A percentile compares a stretch with the other conserved stretches of the same genome.
These are phyloP conservation scores for Boletus mariae DNA, from an alignment of 1,284 basidiomycete species.

Conservation along the genomic window DNA sequence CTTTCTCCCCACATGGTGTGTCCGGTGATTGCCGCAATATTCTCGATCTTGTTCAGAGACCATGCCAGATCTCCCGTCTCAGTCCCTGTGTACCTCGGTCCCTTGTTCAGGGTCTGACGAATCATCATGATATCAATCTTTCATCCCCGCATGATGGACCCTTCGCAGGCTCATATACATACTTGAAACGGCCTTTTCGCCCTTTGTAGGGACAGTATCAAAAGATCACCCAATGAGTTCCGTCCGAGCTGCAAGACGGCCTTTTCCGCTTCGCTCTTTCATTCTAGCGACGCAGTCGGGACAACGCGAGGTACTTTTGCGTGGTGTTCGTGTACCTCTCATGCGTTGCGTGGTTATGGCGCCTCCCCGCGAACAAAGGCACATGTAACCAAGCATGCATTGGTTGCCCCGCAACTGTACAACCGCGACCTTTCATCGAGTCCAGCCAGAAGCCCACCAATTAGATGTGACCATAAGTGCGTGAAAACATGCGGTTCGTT, in stretches of 20 bases:
- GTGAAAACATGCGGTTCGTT: conserved; percentile 3
- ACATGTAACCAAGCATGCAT: conserved; percentile 4
- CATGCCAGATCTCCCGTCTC: conserved; percentile 5
- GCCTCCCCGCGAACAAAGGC: not conserved
- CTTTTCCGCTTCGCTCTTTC: not conserved
- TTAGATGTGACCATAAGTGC: not conserved
- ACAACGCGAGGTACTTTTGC: not conserved
- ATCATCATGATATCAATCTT: conserved; percentile 6
- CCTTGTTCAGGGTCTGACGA: conserved; percentile 1
- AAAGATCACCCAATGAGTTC: not conserved
- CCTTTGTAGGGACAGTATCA: not conserved
- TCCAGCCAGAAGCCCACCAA: not conserved
- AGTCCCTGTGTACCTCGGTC: conserved; percentile 1
- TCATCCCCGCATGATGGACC: not conserved
- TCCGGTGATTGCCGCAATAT: conserved; percentile 16
- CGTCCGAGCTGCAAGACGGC: not conserved
- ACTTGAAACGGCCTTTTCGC: not conserved
- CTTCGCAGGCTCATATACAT: not conserved
- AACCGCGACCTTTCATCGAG: conserved; percentile 4
- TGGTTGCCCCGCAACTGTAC: conserved; percentile 22
- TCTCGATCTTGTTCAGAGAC: conserved; percentile 5
- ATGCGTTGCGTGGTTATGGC: conserved; percentile 1
- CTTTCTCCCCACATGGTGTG: not conserved
- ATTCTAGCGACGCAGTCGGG: conserved; percentile 2
- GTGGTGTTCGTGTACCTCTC: not conserved